Percentiles rank a stretch among this genome's conserved stretches.
phyloP scores from a whole-genome alignment of 2,329 filamentous ascomycete genomes.

The Colletotrichum simmondsii region DNA sequence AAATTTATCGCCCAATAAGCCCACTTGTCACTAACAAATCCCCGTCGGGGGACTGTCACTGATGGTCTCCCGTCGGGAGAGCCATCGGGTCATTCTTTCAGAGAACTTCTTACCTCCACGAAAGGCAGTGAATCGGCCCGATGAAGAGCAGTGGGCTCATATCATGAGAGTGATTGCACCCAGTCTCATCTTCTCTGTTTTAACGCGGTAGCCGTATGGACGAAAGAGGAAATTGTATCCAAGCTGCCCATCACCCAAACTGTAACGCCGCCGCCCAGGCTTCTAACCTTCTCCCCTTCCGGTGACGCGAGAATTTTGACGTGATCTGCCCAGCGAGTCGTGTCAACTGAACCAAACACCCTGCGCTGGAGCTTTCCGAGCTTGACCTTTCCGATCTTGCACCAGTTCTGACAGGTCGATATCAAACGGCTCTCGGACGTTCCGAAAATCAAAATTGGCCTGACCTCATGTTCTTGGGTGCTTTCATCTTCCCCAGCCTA shows the following conservation, averaged over 20 bases:
- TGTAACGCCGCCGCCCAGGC: neutral
- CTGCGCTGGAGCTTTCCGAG: neutral
- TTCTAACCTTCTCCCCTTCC: neutral
- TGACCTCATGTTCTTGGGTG: neutral
- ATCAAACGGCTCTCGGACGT: neutral
- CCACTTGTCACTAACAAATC: no score
- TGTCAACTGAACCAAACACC: neutral
- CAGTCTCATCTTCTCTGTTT: neutral
- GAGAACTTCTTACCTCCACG: rapidly evolving
- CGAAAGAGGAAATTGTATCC: neutral
- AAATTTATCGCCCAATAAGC: neutral
- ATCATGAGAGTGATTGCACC: no score
- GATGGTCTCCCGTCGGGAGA: no score
- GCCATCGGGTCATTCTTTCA: neutral
- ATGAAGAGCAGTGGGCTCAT: rapidly evolving
- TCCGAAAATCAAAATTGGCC: neutral
- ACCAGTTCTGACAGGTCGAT: neutral
- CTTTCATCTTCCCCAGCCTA: no score
- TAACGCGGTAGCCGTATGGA: neutral
- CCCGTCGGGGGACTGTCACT: no score
- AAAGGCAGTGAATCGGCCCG: neutral
- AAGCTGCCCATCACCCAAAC: neutral
- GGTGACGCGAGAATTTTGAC: neutral
- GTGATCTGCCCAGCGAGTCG: neutral
- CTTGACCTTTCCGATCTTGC: neutral